Base-by-base conservation (phyloP, 208 protist species). In the Trypanosoma lewisi region DNA sequence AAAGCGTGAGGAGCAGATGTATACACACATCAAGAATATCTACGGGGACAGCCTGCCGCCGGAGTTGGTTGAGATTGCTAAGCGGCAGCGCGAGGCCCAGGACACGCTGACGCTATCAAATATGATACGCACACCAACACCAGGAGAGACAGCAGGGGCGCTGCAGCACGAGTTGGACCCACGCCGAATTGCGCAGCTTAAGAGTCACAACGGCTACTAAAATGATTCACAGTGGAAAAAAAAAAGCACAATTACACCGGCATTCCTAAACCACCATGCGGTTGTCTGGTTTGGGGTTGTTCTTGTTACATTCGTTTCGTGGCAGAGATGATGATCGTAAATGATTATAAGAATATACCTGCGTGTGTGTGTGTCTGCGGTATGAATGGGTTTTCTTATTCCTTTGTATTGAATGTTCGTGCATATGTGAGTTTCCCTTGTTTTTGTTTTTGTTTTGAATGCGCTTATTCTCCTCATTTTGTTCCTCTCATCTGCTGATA, bases 1-100 rank as follows among this genome's bases (percentile, higher is more conserved):
- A 27, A 88, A 89, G 75, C 83, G 87, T 17, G 87, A 93, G 69
- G 83, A 93, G 63, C 87, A 93, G 50, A 87, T 93, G 81, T 93
- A 93, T 70, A 58, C 75, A 63, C 82, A 90, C 63, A 67, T 90
- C 21, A 65, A 80, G 25, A 75, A 80, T 30, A 23, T 88, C 3
- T 89, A 90, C 62, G 86, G 83, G 17, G 83, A 93, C 63, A 86
- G 85, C 60, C 75, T 93, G 12, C 87, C 87, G 7, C 70, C 82
- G 23, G 76, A 88, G 34, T 51, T 93, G 8, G 72, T 93, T 39
- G 63, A 76, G 23, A 63, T 82, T 19, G 77, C 82, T 44, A 83
- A 79, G 73, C 65, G 79, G 11, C 87, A 90, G 66, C 80, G 87
- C 17, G 87, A 93, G 70, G 83, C 83, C 19, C 83, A 85, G 55